A percentile compares a stretch with the other conserved stretches of the same genome.
phyloP scores from a whole-genome alignment of 345 rosid genomes.

The Hibiscus syriacus region DNA sequence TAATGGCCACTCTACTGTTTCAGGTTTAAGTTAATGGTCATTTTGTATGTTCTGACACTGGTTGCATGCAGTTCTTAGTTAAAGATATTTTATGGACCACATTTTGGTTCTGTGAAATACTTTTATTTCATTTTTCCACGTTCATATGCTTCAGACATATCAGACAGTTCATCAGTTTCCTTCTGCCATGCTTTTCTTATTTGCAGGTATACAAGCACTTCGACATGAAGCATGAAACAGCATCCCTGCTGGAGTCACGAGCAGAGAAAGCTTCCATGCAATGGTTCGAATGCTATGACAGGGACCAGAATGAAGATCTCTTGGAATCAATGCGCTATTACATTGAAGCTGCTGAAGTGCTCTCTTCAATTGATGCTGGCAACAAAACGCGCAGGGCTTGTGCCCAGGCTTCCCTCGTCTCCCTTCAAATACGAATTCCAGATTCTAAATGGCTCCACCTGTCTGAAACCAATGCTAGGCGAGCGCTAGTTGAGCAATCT shows the following conservation, averaged over 20 bases:
- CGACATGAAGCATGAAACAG: constrained; percentile 96
- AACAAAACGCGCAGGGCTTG: constrained; percentile 81
- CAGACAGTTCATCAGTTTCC: not conserved
- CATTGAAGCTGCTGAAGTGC: constrained; percentile 96
- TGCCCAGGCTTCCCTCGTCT: constrained; percentile 88
- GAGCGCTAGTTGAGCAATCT: constrained; percentile 79
- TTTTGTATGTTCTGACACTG: not conserved
- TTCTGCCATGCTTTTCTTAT: not conserved
- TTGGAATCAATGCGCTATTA: constrained; percentile 87
- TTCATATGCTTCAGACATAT: not conserved
- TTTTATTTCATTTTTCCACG: not conserved
- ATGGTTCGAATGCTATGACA: constrained; percentile 75
- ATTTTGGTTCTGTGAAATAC: not conserved
- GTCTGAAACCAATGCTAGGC: constrained; percentile 86
- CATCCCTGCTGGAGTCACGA: constrained; percentile 76
- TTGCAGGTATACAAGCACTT: constrained; percentile 90
- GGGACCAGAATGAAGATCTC: constrained; percentile 88
- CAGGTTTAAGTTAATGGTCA: not conserved
- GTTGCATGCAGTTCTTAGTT: not conserved
- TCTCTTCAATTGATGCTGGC: constrained; percentile 89
- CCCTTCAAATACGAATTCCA: constrained; percentile 92
- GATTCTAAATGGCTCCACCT: constrained; percentile 81
- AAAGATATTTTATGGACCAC: not conserved
- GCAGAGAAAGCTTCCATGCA: constrained; percentile 64
- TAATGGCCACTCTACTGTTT: not conserved